A percentile compares a stretch with the other conserved stretches of the same genome.
Conservation (phyloP, 176 grass and related monocot species). For the Alloteropsis semialata region DNA sequence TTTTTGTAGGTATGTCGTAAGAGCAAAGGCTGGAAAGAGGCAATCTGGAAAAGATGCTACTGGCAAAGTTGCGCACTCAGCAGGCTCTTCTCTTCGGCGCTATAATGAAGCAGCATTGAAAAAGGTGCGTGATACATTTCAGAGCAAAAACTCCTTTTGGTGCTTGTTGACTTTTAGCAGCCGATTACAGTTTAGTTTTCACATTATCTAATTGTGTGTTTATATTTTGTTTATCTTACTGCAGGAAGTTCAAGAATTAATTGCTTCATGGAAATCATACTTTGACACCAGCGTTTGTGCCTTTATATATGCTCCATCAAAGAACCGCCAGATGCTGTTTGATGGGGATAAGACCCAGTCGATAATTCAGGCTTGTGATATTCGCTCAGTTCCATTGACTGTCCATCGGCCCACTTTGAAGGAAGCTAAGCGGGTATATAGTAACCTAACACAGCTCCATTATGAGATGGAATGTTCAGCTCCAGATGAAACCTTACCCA, state of each 20-base stretch:
- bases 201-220: slow-evolving; percentile 6
- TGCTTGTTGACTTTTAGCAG: slow-evolving; percentile 11
- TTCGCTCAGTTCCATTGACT: slow-evolving; percentile 72
- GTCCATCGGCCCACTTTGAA: slow-evolving; percentile 89
- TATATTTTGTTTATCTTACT: slow-evolving; percentile 11
- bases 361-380: slow-evolving; percentile 49
- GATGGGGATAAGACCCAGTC: slow-evolving; percentile 60
- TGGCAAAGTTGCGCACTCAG: slow-evolving; percentile 88
- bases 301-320: slow-evolving; percentile 83
- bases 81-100: slow-evolving; percentile 81
- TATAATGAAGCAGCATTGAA: slow-evolving; percentile 92
- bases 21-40: slow-evolving; percentile 92
- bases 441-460: slow-evolving; percentile 59
- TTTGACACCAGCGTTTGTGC: slow-evolving; percentile 60
- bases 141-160: slow-evolving; percentile 1
- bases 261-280: slow-evolving; percentile 83
- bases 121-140: slow-evolving; percentile 53
- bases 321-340: slow-evolving; percentile 77
- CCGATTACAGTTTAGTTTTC: slow-evolving; percentile 14
- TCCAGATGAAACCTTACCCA: slow-evolving; percentile 34
- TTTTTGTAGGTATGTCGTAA: slow-evolving; percentile 86
- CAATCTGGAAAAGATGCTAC: slow-evolving; percentile 96
- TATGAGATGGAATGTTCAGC: slow-evolving; percentile 45
- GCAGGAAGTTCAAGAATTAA: slow-evolving; percentile 87
- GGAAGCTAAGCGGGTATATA: slow-evolving; percentile 83